phyloP scores from a whole-genome alignment of 768 basidiomycete genomes.

The Pleurotus tuoliensis region DNA sequence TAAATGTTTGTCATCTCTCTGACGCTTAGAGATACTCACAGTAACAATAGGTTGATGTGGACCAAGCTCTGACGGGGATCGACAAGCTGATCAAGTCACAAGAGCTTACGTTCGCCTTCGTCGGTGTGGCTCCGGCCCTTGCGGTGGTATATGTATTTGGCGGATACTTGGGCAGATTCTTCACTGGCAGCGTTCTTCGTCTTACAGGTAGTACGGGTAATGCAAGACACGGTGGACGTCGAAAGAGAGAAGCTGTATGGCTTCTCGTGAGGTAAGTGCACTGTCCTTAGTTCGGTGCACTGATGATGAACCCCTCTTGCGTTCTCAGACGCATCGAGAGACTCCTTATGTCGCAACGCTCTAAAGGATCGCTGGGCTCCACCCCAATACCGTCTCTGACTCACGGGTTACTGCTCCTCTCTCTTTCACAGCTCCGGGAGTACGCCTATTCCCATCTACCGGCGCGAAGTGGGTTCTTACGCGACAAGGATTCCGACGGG shows the following conservation, averaged over 20 bases:
- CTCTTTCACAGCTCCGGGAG: constrained; percentile 59
- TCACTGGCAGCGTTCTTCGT: constrained; percentile 35
- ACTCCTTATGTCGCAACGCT: constrained; percentile 52
- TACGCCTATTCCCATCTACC: constrained; percentile 62
- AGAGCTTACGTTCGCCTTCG: constrained; percentile 94
- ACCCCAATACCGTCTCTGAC: constrained; percentile 44
- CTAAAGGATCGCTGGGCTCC: constrained; percentile 8
- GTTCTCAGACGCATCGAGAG: constrained; percentile 59
- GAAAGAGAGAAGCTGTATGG: constrained; percentile 56
- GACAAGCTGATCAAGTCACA: constrained; percentile 93
- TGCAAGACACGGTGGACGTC: constrained; percentile 56
- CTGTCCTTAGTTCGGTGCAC: not conserved
- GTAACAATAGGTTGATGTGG: constrained; percentile 76
- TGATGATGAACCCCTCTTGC: not conserved
- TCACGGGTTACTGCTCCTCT: constrained; percentile 70
- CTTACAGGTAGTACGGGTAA: constrained; percentile 25
- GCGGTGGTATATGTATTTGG: constrained; percentile 69
- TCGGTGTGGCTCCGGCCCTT: constrained; percentile 89
- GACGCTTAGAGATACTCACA: not conserved
- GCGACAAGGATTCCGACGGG: not conserved
- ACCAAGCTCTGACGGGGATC: constrained; percentile 85
- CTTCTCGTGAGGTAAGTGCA: constrained; percentile 58
- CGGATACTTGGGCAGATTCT: constrained; percentile 48
- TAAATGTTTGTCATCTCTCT: constrained; percentile 17
- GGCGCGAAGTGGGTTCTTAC: constrained; percentile 17